Evolutionary conservation across 306 rosid genomes (phyloP).

Genomic region (Fragaria iinumae): DNA sequence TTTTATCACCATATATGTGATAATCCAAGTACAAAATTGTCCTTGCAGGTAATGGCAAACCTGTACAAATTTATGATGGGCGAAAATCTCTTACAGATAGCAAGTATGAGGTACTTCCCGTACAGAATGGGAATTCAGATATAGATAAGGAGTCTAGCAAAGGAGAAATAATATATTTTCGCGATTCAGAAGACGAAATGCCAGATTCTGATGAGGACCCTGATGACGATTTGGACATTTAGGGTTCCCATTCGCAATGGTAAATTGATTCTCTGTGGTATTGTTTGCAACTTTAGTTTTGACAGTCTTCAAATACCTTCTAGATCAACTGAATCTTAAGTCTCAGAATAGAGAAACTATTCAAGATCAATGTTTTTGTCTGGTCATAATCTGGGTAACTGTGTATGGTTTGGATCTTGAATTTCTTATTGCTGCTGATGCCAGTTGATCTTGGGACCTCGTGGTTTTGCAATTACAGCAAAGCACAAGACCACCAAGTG

Average conservation of each 20-base stretch:
- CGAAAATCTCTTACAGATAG: constrained; percentile 57
- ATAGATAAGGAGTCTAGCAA: constrained; percentile 45
- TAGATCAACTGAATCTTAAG: not conserved
- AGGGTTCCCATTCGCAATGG: constrained; percentile 10
- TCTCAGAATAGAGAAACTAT: not conserved
- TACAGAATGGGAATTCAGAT: constrained; percentile 28
- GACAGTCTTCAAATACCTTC: not conserved
- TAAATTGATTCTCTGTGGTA: not conserved
- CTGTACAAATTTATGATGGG: constrained; percentile 85
- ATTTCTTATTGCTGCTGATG: not conserved
- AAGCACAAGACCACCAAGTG: too few species aligned
- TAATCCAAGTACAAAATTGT: constrained; percentile 3
- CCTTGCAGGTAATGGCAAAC: constrained; percentile 68
- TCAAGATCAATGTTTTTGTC: not conserved
- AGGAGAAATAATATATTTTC: constrained; percentile 86
- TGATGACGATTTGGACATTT: constrained; percentile 93
- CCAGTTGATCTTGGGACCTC: too few species aligned
- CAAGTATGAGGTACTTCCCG: constrained; percentile 34
- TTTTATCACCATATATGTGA: constrained; percentile 6
- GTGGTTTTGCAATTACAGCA: too few species aligned
- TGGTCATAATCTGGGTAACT: not conserved
- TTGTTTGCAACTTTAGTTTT: not conserved
- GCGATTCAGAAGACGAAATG: constrained; percentile 96
- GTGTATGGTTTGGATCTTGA: not conserved
- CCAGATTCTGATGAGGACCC: constrained; percentile 99